Conservation (phyloP, 148 eudicot genomes). For the Amaranthus hypochondriacus region DNA sequence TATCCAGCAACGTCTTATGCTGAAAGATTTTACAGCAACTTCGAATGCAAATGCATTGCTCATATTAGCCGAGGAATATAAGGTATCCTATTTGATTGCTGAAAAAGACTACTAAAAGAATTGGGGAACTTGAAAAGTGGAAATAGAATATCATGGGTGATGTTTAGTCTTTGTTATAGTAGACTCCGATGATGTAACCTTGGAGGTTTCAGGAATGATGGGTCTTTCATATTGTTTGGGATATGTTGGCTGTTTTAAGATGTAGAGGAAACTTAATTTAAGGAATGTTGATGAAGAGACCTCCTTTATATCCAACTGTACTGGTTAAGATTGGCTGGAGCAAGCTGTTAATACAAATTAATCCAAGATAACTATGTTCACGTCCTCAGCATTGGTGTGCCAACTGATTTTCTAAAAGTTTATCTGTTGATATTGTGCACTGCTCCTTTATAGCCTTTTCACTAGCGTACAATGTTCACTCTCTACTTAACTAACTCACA, state of each 20-base stretch:
- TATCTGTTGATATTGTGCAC: background rate
- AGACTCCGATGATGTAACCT: background rate
- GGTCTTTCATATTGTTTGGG: background rate
- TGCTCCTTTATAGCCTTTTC: too few relatives aligned
- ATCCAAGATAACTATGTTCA: background rate
- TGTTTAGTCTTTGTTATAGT: background rate
- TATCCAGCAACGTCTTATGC: too few relatives aligned
- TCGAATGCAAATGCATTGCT: too few relatives aligned
- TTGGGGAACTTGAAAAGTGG: too few relatives aligned
- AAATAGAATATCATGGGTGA: background rate
- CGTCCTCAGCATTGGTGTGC: background rate
- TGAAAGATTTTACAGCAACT: too few relatives aligned
- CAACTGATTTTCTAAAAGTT: background rate
- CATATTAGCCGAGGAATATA: too few relatives aligned
- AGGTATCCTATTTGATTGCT: too few relatives aligned
- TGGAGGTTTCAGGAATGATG: background rate
- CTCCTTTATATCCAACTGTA: background rate
- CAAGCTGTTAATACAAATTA: background rate
- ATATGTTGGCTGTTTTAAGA: background rate
- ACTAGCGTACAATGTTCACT: too few relatives aligned
- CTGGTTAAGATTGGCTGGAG: background rate
- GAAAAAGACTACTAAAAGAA: too few relatives aligned
- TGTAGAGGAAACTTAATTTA: background rate
- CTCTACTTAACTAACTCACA: too few relatives aligned
- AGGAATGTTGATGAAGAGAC: background rate